phyloP scores from a whole-genome alignment of 768 basidiomycete genomes.

The Termitomyces sp. region DNA sequence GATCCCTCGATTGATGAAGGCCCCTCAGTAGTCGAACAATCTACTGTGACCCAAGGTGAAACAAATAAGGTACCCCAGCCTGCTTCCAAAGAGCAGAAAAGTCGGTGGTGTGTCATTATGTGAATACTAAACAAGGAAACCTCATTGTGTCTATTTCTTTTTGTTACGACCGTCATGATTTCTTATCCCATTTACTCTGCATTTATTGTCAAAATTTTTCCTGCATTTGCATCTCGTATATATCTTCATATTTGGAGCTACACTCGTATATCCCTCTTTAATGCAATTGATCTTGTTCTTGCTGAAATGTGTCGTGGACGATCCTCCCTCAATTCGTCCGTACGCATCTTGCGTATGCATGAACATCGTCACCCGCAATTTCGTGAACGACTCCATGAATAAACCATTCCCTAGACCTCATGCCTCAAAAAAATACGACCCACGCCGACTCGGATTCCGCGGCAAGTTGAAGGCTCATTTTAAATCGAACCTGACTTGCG shows the following conservation, averaged over 20 bases:
- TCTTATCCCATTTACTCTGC: constrained; percentile 6
- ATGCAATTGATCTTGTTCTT: not conserved
- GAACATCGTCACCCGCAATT: not conserved
- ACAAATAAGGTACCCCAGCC: constrained; percentile 12
- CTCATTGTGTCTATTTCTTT: not conserved
- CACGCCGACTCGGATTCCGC: no score
- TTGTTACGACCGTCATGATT: constrained; percentile 12
- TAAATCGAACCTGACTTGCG: no score
- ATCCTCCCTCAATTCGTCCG: not conserved
- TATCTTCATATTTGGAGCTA: constrained; percentile 5
- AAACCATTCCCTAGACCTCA: no score
- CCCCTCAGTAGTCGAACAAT: constrained; percentile 9
- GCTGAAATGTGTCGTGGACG: not conserved
- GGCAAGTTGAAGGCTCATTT: no score
- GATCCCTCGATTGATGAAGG: constrained; percentile 18
- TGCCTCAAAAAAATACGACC: no score
- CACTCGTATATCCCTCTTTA: constrained; percentile 2
- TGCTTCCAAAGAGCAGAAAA: constrained; percentile 23
- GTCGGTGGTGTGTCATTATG: constrained; percentile 36
- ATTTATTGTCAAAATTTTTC: constrained; percentile 7
- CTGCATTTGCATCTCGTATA: constrained; percentile 5
- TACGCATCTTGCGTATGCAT: not conserved
- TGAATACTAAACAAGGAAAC: constrained; percentile 13
- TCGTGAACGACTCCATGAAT: not conserved
- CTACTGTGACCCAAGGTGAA: constrained; percentile 11